Evolutionary conservation across 768 basidiomycete genomes (phyloP), one percentile per base, ranked within the genome.

Genomic region (Tulasnella sp.): DNA sequence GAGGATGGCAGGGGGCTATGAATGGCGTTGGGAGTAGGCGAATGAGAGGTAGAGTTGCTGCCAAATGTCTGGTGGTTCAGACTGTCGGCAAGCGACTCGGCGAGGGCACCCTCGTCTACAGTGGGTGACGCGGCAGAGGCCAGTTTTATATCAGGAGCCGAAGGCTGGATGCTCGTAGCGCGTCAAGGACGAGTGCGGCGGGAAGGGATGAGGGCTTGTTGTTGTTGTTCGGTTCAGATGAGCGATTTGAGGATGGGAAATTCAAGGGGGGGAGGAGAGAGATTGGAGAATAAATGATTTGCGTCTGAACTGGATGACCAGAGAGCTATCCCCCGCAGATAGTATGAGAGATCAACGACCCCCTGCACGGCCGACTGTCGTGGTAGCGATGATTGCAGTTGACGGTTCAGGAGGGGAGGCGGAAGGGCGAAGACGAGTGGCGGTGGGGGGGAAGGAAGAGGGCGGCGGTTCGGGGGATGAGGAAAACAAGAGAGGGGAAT

Each of bases 21-120:
- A 68, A 68, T 14, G 62, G 62, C 73, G 46, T 40, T 74, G 34
- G 46, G 46, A 48, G 75, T 36, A n/a, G 75, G 39, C 34, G 75
- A 75, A 75, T 75, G 75, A 27, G 75, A 75, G 40, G 46, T 48
- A 0, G 75, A n/a, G 44, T 31, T 44, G 75, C 52, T 48, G 75
- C 44, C 44, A 48, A 56, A 75, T 18, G 75, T 48, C 75, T 74
- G 73, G 40, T 75, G 44, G 52, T 44, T 75, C 44, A 75, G 75
- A 44, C 44, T 75, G 44, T 75, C 75, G 75, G 52, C 75, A 56
- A 75, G 44, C 75, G 75, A 77, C 39, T 62, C 76, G 56, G 76
- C 39, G 58, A 71, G 76, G 58, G 48, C 58, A 40, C 76, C 76
- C 76, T 77, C 76, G 76, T 58, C 76, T 31, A 62, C 52, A 39